Evolutionary conservation across 139 green algal genomes (phyloP), one percentile per base, ranked within the genome.

Genomic region (Ostreobium quekettii): DNA sequence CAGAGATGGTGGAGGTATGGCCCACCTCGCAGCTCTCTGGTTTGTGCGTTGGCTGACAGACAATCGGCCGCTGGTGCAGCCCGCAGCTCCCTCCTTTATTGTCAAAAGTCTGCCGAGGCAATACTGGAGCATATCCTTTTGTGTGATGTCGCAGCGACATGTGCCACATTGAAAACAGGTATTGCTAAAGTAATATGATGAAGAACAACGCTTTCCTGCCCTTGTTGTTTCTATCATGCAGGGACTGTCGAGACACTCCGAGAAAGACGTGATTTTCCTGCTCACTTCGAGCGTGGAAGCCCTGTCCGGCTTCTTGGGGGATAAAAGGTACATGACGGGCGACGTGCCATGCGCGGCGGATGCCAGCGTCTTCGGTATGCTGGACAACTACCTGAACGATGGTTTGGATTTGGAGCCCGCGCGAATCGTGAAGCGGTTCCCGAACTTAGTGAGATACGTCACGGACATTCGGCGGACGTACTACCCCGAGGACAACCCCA

Each of bases 331-430:
- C 19, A 53, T 53, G 42, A 11, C 19, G 11, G 42, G 42, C 11
- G 42, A 11, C 11, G 42, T 26, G 42, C 42, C 42, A 53, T 53
- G 15, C 11, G 42, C 11, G 19, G 42, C 42, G 19, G 42, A 53
- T 53, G 42, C 42, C 11, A 53, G 11, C 42, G 42, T 53, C 19
- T 53, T 53, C 42, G 11, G 15, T 19, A 53, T 19, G 19, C 42
- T 53, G 42, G 42, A 53, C 42, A 53, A 53, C 19, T 53, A 26
- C 19, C 42, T 53, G 42, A 53, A 53, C 19, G 42, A 53, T 53
- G 42, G 42, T 19, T 26, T 26, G 15, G 15, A 11, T 53, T 26
- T 19, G 19, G 42, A 11, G 15, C 11, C 19, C 15, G 15, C 42
- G 19, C 15, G 19, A 19, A 11, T 53, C 42, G 42, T 53, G 15